A percentile compares a stretch with the other conserved stretches of the same genome.
phyloP scores from a whole-genome alignment of 2,329 filamentous ascomycete species.

The Neopestalotiopsis clavispora region DNA sequence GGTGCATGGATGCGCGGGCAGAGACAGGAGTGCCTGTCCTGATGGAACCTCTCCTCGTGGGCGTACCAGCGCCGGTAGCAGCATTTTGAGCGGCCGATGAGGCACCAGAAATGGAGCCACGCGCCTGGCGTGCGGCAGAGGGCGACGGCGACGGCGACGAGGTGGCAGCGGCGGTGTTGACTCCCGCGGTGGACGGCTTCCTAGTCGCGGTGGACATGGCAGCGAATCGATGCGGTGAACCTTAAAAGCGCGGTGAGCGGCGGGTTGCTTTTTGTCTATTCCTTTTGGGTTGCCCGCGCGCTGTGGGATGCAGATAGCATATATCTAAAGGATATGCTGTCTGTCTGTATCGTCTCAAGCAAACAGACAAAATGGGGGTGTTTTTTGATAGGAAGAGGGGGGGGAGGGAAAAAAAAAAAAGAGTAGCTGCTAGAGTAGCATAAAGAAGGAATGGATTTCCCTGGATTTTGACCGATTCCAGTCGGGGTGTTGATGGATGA shows the following conservation, averaged over 20 bases:
- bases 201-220: slow-evolving; percentile 58
- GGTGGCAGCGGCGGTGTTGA: slow-evolving; percentile 47
- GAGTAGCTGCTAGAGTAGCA: not conserved
- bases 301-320: not conserved
- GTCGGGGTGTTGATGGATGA: slow-evolving; percentile 1
- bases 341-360: not conserved
- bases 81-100: slow-evolving; percentile 52
- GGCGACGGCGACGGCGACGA: slow-evolving; percentile 42
- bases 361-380: not conserved
- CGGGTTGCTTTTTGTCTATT: slow-evolving; percentile 6
- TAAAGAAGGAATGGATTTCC: slow-evolving; percentile 7
- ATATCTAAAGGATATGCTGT: slow-evolving; percentile 2
- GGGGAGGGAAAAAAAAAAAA: too few relatives aligned
- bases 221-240: slow-evolving; percentile 20
- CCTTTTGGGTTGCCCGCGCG: not conserved
- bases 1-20: slow-evolving; percentile 70
- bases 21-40: slow-evolving; percentile 71
- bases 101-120: slow-evolving; percentile 59
- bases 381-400: not conserved
- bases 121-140: slow-evolving; percentile 39
- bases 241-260: slow-evolving; percentile 18
- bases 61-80: slow-evolving; percentile 41
- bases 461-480: slow-evolving; percentile 5
- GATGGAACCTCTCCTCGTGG: slow-evolving; percentile 64
- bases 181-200: slow-evolving; percentile 55